phyloP scores from a whole-genome alignment of 225 moss, liverwort and hornwort genomes.

The Pleurozium schreberi region DNA sequence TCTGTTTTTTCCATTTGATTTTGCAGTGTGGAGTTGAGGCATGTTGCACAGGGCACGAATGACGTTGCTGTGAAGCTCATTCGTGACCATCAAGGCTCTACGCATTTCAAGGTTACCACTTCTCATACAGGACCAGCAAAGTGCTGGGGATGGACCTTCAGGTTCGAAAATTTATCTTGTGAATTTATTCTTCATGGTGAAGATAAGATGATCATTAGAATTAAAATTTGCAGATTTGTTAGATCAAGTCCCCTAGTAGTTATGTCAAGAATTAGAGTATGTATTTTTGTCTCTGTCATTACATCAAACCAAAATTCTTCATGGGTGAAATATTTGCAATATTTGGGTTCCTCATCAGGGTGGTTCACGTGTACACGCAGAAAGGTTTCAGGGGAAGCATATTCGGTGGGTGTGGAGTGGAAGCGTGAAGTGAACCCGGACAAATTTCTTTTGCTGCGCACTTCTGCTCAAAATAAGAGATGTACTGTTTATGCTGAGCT shows the following conservation, averaged over 20 bases:
- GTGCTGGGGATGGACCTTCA: constrained; percentile 51
- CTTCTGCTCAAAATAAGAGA: constrained; percentile 23
- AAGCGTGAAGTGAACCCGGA: constrained; percentile 53
- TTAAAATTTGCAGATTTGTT: background rate
- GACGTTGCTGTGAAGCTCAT: constrained; percentile 41
- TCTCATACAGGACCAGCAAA: constrained; percentile 34
- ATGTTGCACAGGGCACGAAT: constrained; percentile 39
- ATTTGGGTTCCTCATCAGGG: background rate
- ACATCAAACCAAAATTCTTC: background rate
- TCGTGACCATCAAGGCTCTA: constrained; percentile 29
- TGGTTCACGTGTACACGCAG: constrained; percentile 9
- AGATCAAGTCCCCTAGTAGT: background rate
- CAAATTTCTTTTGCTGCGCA: constrained; percentile 39
- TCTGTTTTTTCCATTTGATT: background rate
- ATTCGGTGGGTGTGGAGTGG: constrained; percentile 57
- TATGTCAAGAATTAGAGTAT: background rate
- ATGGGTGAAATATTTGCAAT: background rate
- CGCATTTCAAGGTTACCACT: constrained; percentile 24
- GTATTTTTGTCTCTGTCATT: background rate
- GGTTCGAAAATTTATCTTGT: constrained; percentile 18
- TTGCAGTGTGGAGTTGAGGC: constrained; percentile 60
- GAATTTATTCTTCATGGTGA: background rate
- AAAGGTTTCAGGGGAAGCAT: constrained; percentile 29
- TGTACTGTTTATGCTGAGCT: constrained; percentile 41
- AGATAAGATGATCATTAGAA: background rate